phyloP scores from a whole-genome alignment of 768 basidiomycete species.

The Collybiopsis luxurians region DNA sequence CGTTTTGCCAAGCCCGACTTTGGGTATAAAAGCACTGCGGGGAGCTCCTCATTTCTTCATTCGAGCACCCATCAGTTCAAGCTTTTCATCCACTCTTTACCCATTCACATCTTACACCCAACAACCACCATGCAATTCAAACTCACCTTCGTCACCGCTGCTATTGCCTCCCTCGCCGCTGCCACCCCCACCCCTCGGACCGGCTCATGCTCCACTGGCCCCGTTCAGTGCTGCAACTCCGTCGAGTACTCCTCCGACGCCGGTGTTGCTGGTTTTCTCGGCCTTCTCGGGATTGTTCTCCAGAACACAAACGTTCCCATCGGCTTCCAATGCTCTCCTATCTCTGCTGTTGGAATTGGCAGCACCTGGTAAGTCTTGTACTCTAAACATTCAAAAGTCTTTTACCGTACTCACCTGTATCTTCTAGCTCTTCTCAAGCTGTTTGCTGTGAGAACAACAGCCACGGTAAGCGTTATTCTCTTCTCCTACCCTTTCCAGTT shows the following conservation, averaged over 20 bases:
- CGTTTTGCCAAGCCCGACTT: no score
- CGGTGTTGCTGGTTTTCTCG: neutral
- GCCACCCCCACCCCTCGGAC: neutral
- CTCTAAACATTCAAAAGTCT: no score
- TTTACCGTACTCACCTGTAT: neutral
- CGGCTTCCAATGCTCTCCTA: constrained; percentile 1
- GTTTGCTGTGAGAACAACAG: neutral
- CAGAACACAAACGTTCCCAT: neutral
- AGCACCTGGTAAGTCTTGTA: neutral
- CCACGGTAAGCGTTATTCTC: neutral
- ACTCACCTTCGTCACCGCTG: neutral
- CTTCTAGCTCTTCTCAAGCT: neutral
- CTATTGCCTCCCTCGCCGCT: neutral
- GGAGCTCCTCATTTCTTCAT: no score
- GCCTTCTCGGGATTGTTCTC: neutral
- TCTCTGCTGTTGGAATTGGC: neutral
- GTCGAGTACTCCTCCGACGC: neutral
- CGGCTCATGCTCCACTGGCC: neutral
- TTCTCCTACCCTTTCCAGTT: no score
- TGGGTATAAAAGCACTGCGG: no score
- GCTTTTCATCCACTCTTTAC: no score
- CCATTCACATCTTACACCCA: neutral
- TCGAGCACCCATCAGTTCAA: constrained; percentile 1
- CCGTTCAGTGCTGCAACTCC: constrained; percentile 3
- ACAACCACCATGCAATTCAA: constrained; percentile 2